Conservation (phyloP, 352 stramenopile genomes). For the Blastocystis sp. region DNA sequence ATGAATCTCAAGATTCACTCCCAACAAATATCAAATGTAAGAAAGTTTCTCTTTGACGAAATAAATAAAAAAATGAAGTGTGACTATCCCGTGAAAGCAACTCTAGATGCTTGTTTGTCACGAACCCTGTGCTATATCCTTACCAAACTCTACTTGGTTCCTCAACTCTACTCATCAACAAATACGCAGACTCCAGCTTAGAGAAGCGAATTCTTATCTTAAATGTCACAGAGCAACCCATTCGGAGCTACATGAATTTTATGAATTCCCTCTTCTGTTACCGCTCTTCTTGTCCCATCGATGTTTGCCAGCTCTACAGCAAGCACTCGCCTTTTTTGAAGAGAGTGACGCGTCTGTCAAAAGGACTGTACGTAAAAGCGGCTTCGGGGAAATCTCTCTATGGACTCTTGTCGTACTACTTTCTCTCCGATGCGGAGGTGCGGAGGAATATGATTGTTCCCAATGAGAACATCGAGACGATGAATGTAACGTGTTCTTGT, state of each 20-base stretch:
- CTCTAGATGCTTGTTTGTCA: constrained; percentile 1
- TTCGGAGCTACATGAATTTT: constrained; percentile 34
- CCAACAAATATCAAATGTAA: not conserved
- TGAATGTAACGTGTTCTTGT: constrained; percentile 31
- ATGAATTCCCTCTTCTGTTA: constrained; percentile 45
- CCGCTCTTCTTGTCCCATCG: not conserved
- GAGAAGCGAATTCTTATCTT: constrained; percentile 23
- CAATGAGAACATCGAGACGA: not conserved
- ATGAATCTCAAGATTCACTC: constrained; percentile 24
- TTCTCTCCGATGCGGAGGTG: not conserved
- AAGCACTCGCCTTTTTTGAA: constrained; percentile 44
- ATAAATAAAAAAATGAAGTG: constrained; percentile 9
- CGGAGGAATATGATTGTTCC: not conserved
- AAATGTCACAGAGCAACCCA: constrained; percentile 35
- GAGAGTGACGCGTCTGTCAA: not conserved
- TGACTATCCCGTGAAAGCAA: not conserved
- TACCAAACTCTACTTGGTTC: not conserved
- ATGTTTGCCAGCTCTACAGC: constrained; percentile 17
- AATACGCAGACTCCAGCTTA: not conserved
- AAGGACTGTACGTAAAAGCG: not conserved
- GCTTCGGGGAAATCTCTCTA: constrained; percentile 14
- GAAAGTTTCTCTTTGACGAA: not conserved
- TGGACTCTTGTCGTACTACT: constrained; percentile 31
- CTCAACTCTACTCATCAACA: not conserved
- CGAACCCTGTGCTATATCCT: constrained; percentile 55